Percentiles rank a stretch among this genome's conserved stretches.
Evolutionary conservation across 306 rosid species (phyloP).

Genomic region (Gleditsia sinensis): DNA sequence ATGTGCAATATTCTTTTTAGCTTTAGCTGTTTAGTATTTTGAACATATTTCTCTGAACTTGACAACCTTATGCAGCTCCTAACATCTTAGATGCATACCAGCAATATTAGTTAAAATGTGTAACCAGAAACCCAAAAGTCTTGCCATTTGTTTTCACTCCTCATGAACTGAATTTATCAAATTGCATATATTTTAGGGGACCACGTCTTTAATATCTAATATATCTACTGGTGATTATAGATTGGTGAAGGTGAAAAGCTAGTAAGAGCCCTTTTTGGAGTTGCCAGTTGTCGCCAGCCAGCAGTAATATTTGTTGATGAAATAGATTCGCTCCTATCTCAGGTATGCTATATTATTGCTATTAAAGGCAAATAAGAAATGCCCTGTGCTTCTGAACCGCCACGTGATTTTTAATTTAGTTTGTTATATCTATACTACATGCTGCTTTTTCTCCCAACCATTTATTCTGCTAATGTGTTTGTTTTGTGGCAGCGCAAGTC

Average conservation of each 20-base stretch:
- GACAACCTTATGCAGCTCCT: constrained; percentile 12
- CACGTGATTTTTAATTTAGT: neutral
- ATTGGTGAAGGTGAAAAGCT: constrained; percentile 99
- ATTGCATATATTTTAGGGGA: constrained; percentile 18
- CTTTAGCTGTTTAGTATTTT: constrained; percentile 19
- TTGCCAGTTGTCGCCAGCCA: constrained; percentile 97
- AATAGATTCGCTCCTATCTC: constrained; percentile 97
- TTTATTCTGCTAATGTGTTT: constrained; percentile 22
- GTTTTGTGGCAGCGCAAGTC: constrained; percentile 77
- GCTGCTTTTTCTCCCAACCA: neutral
- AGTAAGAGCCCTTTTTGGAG: constrained; percentile 94
- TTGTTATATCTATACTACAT: neutral
- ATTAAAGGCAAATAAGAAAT: neutral
- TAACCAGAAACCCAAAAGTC: constrained; percentile 27
- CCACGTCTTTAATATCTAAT: constrained; percentile 20
- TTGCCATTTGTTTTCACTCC: constrained; percentile 13
- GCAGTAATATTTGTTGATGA: constrained; percentile 98
- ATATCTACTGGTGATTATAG: constrained; percentile 47
- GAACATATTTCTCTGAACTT: neutral
- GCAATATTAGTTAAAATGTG: constrained; percentile 19
- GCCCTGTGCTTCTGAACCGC: constrained; percentile 20
- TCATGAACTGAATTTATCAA: constrained; percentile 10
- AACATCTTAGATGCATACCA: constrained; percentile 15
- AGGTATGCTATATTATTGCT: constrained; percentile 59
- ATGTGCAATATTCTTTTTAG: constrained; percentile 41